Evolutionary conservation across 2,329 filamentous ascomycete genomes (phyloP).

Genomic region (Cordyceps pruinosa): DNA sequence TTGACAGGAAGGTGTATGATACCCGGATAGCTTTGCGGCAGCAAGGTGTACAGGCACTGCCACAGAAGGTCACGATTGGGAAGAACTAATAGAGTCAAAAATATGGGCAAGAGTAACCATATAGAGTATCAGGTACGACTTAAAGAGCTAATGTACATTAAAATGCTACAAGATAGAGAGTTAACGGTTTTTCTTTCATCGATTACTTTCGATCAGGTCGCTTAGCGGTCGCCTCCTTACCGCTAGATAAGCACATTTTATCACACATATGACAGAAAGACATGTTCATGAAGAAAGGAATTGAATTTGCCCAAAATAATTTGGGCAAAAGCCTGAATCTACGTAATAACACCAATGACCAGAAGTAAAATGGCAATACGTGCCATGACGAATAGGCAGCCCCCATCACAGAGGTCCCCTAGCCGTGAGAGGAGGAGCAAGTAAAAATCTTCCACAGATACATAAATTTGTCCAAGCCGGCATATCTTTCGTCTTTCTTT

Average conservation of each 20-base stretch:
- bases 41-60: slow-evolving; percentile 32
- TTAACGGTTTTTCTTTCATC: too few species aligned
- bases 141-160: too few species aligned
- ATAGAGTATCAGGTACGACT: too few species aligned
- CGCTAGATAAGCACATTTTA: too few species aligned
- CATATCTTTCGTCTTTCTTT: neutral
- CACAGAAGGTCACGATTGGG: slow-evolving; percentile 30
- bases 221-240: too few species aligned
- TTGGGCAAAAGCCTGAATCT: neutral
- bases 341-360: neutral
- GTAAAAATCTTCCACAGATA: neutral
- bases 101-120: too few species aligned
- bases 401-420: neutral
- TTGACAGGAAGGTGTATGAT: slow-evolving; percentile 48
- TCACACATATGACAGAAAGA: too few species aligned
- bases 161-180: too few species aligned
- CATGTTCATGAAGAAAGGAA: neutral
- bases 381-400: neutral
- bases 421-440: neutral
- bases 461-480: neutral
- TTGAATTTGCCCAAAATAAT: too few species aligned
- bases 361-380: slow-evolving; percentile 9
- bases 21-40: slow-evolving; percentile 37
- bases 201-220: too few species aligned
- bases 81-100: slow-evolving; percentile 23